Evolutionary conservation across 768 basidiomycete species (phyloP), one percentile per base, ranked within the genome.

Genomic region (Agrocybe pediades): DNA sequence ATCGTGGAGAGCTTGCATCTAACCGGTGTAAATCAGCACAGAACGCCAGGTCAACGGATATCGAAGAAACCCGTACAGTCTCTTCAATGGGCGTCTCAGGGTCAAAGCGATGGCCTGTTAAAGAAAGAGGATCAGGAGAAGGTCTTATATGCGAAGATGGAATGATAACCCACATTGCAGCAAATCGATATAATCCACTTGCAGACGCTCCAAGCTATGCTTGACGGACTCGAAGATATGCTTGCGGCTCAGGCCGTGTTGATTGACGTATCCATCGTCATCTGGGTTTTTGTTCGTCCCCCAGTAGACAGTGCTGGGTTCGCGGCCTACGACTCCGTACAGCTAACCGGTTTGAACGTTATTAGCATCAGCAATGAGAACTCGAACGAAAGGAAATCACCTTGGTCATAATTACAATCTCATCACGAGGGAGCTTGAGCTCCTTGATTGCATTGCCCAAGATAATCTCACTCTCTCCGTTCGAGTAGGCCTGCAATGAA

Each of bases 381-480:
- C 25, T 16, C 11, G 46, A 55, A 20, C 30, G 0, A 9, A 20
- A 13, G 6, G n/a, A 16, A 20, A 51, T 59, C 51, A 82, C 83
- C 72, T 92, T 92, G 50, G 90, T 90, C 75, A 92, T 79, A 9
- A 92, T 79, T n/a, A 92, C 89, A 47, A 91, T 82, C 57, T 86
- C 82, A 9, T 87, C 85, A 2, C 90, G 80, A 21, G 88, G 87
- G 5, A 88, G 73, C 20, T 83, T 65, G 57, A 82, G 75, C 56
- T 82, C 62, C 61, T 86, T 87, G 70, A 92, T 84, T 1, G 83
- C 87, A 60, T 87, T 85, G 9, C 89, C 89, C 19, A 90, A 72
- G 51, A 90, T 78, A 43, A 79, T 64, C 64, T 92, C 90, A 0
- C 84, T 85, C 9, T 73, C 67, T 2, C 87, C 87, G 55, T 87